A percentile compares a stretch with the other conserved stretches of the same genome.
Conservation (phyloP, 2,329 filamentous ascomycete genomes). For the Chrysoporthe austroafricana region DNA sequence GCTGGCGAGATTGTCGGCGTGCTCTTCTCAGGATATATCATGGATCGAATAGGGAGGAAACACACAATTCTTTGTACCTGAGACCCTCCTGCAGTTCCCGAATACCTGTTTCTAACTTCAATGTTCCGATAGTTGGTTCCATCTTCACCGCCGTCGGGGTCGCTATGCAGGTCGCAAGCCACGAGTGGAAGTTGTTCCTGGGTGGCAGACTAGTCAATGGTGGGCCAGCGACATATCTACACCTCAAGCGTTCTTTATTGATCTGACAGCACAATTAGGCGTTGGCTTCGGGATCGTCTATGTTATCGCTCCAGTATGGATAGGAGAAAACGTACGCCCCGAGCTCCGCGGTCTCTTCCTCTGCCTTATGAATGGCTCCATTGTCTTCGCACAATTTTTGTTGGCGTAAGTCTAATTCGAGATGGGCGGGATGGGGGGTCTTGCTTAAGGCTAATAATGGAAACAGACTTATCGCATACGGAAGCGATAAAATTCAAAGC, state of each 20-base stretch:
- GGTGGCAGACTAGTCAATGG: neutral
- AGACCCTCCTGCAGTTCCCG: neutral
- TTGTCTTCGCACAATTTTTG: constrained; percentile 42
- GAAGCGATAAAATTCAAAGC: neutral
- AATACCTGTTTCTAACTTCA: neutral
- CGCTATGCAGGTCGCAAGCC: neutral
- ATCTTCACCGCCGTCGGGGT: neutral
- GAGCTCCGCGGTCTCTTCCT: constrained; percentile 44
- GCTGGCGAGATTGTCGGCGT: constrained; percentile 25
- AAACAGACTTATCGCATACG: neutral
- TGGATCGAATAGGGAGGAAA: constrained; percentile 27
- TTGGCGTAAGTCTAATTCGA: constrained; percentile 31
- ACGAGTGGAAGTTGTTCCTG: neutral
- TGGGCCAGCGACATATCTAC: neutral
- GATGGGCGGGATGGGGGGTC: too few species aligned
- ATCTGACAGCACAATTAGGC: constrained; percentile 34
- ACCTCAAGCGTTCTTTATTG: neutral
- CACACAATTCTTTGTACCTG: constrained; percentile 31
- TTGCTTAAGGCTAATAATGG: neutral
- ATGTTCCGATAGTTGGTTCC: neutral
- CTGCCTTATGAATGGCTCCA: constrained; percentile 43
- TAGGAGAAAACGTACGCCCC: constrained; percentile 42
- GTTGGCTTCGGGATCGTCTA: constrained; percentile 43
- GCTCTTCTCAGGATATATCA: constrained; percentile 21
- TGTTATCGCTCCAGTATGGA: constrained; percentile 43